Evolutionary conservation across 768 basidiomycete genomes (phyloP).

Genomic region (Suillus cothurnatus): DNA sequence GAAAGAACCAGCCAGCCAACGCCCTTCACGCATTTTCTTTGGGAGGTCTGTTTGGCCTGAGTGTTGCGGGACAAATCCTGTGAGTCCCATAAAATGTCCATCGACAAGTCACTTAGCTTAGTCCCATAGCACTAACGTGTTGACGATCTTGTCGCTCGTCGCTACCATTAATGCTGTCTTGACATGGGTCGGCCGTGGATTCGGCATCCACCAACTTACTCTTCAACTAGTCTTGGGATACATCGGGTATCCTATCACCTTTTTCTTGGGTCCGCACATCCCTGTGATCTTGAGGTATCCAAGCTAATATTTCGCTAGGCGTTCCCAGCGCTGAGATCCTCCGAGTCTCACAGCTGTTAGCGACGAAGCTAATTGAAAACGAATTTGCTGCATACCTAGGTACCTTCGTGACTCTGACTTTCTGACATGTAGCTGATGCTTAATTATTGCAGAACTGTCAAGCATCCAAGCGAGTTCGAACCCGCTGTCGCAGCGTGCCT

Average conservation of each 20-base stretch:
- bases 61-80: constrained; percentile 88
- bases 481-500: constrained; percentile 72
- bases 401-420: constrained; percentile 9
- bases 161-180: constrained; percentile 81
- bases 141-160: constrained; percentile 84
- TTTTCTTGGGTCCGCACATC: constrained; percentile 54
- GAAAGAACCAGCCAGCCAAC: constrained; percentile 64
- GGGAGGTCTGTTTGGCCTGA: constrained; percentile 82
- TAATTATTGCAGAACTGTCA: constrained; percentile 32
- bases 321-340: constrained; percentile 84
- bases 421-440: not conserved
- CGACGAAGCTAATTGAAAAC: constrained; percentile 85
- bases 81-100: constrained; percentile 35
- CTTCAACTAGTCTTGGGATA: constrained; percentile 86
- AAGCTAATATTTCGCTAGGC: constrained; percentile 36
- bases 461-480: constrained; percentile 49
- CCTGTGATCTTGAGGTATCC: not conserved
- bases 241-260: constrained; percentile 85
- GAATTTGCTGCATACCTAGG: constrained; percentile 78
- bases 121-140: constrained; percentile 66
- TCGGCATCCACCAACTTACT: constrained; percentile 80
- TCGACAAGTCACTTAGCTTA: constrained; percentile 14
- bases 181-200: constrained; percentile 87
- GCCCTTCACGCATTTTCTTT: constrained; percentile 87
- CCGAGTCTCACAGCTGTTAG: constrained; percentile 76